These are phyloP conservation scores for Solanum medicagineum DNA, from an alignment of 257 asterid species.

Conservation along the genomic window DNA sequence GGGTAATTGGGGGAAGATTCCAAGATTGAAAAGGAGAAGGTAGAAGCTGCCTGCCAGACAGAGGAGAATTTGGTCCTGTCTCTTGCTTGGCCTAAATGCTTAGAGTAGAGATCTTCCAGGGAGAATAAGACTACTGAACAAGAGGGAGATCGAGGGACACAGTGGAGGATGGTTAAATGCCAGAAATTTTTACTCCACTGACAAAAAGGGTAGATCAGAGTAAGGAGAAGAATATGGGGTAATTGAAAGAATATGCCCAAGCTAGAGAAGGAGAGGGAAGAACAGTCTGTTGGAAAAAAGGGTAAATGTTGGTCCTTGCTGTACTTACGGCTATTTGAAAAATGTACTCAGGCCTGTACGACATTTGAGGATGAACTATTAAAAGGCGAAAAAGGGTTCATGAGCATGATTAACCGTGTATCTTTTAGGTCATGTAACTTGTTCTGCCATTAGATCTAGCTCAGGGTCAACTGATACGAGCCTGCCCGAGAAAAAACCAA, in stretches of 20 bases:
- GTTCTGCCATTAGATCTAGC: background rate
- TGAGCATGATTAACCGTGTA: background rate
- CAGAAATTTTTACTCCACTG: background rate
- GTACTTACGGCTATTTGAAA: background rate
- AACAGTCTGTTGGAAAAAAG: background rate
- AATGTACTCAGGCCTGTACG: background rate
- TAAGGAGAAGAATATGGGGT: background rate
- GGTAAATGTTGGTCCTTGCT: background rate
- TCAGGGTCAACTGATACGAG: background rate
- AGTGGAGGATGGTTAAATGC: background rate
- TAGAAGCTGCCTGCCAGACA: background rate
- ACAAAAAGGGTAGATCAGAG: background rate
- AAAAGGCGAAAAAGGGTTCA: background rate
- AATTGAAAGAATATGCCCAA: background rate
- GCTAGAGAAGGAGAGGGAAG: background rate
- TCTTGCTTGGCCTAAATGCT: background rate
- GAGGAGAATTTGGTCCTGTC: background rate
- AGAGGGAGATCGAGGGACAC: background rate
- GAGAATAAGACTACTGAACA: background rate
- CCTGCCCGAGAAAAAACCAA: background rate
- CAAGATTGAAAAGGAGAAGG: background rate
- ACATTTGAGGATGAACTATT: background rate
- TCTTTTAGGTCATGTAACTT: background rate
- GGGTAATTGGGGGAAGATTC: background rate
- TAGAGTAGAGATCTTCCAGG: background rate